A percentile compares a stretch with the other conserved stretches of the same genome.
Conservation (phyloP, 139 green algal species). For the Coccomyxa sp. region DNA sequence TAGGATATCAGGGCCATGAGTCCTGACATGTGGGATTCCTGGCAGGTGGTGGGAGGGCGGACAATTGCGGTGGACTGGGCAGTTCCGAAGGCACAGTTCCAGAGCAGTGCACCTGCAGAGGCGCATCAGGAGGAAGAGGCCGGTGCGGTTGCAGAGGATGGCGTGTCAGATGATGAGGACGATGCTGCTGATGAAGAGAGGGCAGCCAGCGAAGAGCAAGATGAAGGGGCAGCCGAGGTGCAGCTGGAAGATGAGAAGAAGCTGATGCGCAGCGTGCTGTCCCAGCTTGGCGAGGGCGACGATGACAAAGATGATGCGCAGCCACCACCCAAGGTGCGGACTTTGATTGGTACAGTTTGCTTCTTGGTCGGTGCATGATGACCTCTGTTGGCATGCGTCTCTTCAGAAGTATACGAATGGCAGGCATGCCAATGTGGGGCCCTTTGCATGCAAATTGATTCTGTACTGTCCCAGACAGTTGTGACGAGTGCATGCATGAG, state of each 20-base stretch:
- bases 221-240: neutral
- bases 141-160: neutral
- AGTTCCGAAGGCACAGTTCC: constrained; percentile 71
- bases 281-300: neutral
- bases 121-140: neutral
- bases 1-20: no score
- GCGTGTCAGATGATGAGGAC: neutral
- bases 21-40: neutral
- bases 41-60: constrained; percentile 54
- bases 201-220: neutral
- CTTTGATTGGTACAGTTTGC: no score
- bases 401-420: no score
- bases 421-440: no score
- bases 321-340: neutral
- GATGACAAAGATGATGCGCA: neutral
- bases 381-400: no score
- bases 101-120: constrained; percentile 6
- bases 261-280: neutral
- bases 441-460: no score
- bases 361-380: no score
- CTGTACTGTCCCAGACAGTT: no score
- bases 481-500: no score
- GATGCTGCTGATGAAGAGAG: constrained; percentile 2
- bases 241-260: neutral
- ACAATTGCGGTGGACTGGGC: constrained; percentile 88